Percentiles rank a stretch among this genome's conserved stretches.
These are phyloP conservation scores for Sclerotinia subarctica DNA, from an alignment of 2,329 filamentous ascomycete genomes.

Conservation along the genomic window DNA sequence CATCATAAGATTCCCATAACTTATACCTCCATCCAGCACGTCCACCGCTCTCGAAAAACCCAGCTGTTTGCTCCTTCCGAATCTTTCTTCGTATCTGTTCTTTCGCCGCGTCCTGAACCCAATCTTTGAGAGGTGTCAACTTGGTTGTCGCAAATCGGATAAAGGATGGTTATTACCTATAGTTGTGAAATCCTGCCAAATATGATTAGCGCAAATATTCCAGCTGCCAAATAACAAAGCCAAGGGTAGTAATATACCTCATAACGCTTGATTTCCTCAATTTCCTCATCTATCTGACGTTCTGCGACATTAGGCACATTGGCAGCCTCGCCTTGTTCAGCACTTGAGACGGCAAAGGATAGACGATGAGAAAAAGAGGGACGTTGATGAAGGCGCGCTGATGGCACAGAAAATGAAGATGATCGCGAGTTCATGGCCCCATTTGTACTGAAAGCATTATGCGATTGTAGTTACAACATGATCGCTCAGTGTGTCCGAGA, in stretches of 20 bases:
- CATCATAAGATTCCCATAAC: slow-evolving; percentile 85
- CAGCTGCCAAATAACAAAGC: background rate
- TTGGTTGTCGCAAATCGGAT: slow-evolving; percentile 23
- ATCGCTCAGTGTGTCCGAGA: slow-evolving; percentile 9
- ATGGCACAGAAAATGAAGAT: slow-evolving; percentile 35
- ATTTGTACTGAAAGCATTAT: slow-evolving; percentile 17
- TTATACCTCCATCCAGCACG: slow-evolving; percentile 75
- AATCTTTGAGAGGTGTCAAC: slow-evolving; percentile 60
- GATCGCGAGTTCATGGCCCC: slow-evolving; percentile 40
- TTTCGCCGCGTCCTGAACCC: slow-evolving; percentile 94
- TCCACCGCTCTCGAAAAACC: slow-evolving; percentile 65
- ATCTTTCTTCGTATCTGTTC: slow-evolving; percentile 81
- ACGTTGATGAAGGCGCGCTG: slow-evolving; percentile 31
- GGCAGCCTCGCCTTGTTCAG: slow-evolving; percentile 58
- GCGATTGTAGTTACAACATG: background rate
- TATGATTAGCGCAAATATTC: slow-evolving; percentile 19
- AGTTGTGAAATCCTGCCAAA: slow-evolving; percentile 79
- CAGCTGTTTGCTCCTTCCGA: slow-evolving; percentile 67
- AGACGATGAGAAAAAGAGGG: slow-evolving; percentile 47
- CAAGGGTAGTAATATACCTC: slow-evolving; percentile 52
- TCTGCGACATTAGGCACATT: slow-evolving; percentile 53
- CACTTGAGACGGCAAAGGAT: slow-evolving; percentile 63
- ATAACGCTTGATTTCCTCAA: slow-evolving; percentile 96
- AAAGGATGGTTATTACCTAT: slow-evolving; percentile 54
- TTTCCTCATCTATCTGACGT: slow-evolving; percentile 84